Conservation (phyloP, 1,284 basidiomycete species). For the Fomitopsis pinicola region DNA sequence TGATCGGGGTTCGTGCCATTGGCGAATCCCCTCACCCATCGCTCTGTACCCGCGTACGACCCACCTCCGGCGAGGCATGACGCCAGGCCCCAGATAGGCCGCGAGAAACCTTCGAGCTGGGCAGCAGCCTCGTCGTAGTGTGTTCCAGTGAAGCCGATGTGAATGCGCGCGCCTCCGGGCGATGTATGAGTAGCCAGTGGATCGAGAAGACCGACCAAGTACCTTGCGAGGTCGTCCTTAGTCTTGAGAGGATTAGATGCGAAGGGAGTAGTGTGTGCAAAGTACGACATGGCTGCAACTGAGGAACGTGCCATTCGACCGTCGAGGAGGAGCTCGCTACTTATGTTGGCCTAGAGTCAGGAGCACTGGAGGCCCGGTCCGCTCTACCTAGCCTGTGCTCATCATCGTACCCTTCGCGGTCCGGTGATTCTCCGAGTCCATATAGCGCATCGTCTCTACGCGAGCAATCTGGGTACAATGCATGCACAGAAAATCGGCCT, state of each 20-base stretch:
- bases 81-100: conserved; percentile 74
- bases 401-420: conserved; percentile 10
- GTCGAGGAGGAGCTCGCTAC: conserved; percentile 5
- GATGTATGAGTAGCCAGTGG: conserved; percentile 68
- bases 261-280: conserved; percentile 37
- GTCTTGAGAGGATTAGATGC: conserved; percentile 56
- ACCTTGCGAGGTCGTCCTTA: conserved; percentile 52
- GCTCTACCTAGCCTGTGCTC: conserved; percentile 1
- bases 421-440: conserved; percentile 14
- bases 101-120: conserved; percentile 71
- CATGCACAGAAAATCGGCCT: neutral
- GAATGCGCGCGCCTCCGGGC: conserved; percentile 66
- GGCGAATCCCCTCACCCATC: conserved; percentile 65
- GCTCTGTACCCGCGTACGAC: conserved; percentile 45
- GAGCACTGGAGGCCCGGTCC: conserved; percentile 16
- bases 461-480: too few relatives aligned
- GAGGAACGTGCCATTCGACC: neutral
- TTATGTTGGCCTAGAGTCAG: conserved; percentile 12
- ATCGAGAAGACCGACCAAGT: conserved; percentile 57
- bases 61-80: conserved; percentile 64
- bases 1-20: conserved; percentile 62
- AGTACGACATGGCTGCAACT: conserved; percentile 21
- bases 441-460: neutral
- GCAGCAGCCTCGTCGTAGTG: conserved; percentile 75
- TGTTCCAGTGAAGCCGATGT: conserved; percentile 68